These are phyloP conservation scores for Apiospora pterosperma DNA, from an alignment of 2,329 filamentous ascomycete species.

Conservation along the genomic window DNA sequence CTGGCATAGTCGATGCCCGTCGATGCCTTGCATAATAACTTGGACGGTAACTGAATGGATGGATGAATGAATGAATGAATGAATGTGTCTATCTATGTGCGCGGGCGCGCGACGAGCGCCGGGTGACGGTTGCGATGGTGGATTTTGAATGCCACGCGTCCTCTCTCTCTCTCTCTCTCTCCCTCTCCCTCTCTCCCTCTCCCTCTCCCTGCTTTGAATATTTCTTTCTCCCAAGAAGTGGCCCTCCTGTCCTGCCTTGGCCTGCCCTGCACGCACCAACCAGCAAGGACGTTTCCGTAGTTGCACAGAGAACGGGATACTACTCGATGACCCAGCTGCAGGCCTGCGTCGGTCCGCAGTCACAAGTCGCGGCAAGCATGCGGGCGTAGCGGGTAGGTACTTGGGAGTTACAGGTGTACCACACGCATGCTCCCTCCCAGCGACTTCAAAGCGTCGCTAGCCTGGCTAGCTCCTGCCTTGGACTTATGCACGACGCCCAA, in stretches of 20 bases:
- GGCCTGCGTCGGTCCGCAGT: conserved; percentile 3
- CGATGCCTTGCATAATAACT: neutral
- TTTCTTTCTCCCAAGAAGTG: neutral
- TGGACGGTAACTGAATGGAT: neutral
- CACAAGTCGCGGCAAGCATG: conserved; percentile 4
- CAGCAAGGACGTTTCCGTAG: neutral
- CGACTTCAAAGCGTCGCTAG: neutral
- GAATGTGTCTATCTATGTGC: neutral
- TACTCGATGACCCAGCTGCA: neutral
- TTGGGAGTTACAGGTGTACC: neutral
- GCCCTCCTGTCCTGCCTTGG: neutral
- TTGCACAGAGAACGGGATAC: conserved; percentile 3
- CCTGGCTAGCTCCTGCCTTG: neutral
- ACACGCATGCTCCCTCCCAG: neutral
- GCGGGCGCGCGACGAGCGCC: neutral
- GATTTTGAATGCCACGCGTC: neutral
- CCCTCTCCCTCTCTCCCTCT: neutral
- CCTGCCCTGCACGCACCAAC: neutral
- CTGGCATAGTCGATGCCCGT: neutral
- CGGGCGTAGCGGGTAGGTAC: conserved; percentile 4
- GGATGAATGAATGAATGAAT: neutral
- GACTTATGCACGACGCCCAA: conserved; percentile 8
- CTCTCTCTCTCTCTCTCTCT: neutral
- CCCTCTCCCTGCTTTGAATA: too few species aligned
- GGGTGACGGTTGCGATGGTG: neutral